Conservation (phyloP, 2,329 filamentous ascomycete genomes). For the Calycina marina region DNA sequence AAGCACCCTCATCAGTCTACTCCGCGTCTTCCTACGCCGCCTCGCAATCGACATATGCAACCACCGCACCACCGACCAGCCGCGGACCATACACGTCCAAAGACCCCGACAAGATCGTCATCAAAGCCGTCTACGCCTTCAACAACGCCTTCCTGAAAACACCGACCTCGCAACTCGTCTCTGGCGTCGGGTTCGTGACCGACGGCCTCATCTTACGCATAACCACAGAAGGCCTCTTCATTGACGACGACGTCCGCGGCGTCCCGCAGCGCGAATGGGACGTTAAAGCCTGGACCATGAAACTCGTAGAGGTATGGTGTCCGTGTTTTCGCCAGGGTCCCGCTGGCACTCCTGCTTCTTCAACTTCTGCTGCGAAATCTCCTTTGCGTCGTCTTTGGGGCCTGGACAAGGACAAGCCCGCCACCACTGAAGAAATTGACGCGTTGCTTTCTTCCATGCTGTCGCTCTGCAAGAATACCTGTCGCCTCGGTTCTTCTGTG, state of each 20-base stretch:
- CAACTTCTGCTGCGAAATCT: slow-evolving; percentile 15
- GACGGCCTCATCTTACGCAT: slow-evolving; percentile 87
- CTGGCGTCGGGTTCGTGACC: slow-evolving; percentile 71
- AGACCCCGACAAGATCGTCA: slow-evolving; percentile 91
- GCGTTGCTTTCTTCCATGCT: slow-evolving; percentile 47
- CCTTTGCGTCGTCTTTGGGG: slow-evolving; percentile 22
- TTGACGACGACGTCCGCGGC: slow-evolving; percentile 84
- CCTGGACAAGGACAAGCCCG: slow-evolving; percentile 25
- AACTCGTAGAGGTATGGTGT: slow-evolving; percentile 79
- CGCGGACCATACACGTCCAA: slow-evolving; percentile 71
- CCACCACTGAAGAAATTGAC: slow-evolving; percentile 49
- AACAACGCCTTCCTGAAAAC: slow-evolving; percentile 78
- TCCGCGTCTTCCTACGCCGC: slow-evolving; percentile 81
- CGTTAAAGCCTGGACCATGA: slow-evolving; percentile 94
- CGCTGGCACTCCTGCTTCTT: slow-evolving; percentile 25
- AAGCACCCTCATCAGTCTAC: slow-evolving; percentile 54
- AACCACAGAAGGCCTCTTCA: slow-evolving; percentile 87
- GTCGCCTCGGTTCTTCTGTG: slow-evolving; percentile 29
- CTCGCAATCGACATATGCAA: slow-evolving; percentile 70
- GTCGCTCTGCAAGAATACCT: slow-evolving; percentile 49
- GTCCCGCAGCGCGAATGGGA: slow-evolving; percentile 98
- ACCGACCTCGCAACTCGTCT: slow-evolving; percentile 81
- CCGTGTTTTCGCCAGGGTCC: slow-evolving; percentile 38
- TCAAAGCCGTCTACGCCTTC: slow-evolving; percentile 85
- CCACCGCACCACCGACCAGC: slow-evolving; percentile 67